Conservation (phyloP, 2,329 filamentous ascomycete species). For the Trichoderma harzianum region DNA sequence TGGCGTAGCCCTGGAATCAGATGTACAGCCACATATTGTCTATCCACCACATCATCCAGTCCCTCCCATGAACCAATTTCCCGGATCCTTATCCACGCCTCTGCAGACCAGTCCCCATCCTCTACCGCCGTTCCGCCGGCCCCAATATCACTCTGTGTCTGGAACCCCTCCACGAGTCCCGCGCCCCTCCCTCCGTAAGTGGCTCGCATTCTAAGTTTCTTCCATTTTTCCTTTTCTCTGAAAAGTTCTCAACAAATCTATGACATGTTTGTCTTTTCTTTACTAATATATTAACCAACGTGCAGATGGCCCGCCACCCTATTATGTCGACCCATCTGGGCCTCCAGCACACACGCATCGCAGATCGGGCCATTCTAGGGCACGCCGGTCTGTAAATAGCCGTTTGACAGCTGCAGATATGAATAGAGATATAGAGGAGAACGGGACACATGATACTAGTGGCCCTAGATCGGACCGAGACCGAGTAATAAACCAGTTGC, state of each 20-base stretch:
- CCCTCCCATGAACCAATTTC: slow-evolving; percentile 17
- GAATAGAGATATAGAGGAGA: slow-evolving; percentile 24
- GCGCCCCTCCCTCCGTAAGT: slow-evolving; percentile 13
- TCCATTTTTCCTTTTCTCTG: background rate
- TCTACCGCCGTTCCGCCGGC: background rate
- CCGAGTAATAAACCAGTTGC: background rate
- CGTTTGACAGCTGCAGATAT: slow-evolving; percentile 27
- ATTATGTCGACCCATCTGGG: background rate
- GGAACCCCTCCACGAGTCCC: background rate
- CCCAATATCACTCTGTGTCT: background rate
- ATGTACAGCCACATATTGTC: slow-evolving; percentile 24
- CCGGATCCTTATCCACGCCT: slow-evolving; percentile 20
- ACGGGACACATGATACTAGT: background rate
- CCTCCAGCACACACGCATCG: slow-evolving; percentile 23
- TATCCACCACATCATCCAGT: slow-evolving; percentile 22
- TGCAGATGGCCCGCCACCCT: background rate
- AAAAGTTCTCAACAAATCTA: background rate
- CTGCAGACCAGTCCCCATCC: slow-evolving; percentile 18
- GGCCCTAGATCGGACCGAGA: background rate
- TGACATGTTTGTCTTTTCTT: background rate
- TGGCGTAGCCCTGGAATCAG: slow-evolving; percentile 23
- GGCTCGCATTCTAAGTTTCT: background rate
- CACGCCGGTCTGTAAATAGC: slow-evolving; percentile 26
- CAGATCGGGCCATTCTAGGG: slow-evolving; percentile 28
- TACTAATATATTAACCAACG: background rate